Evolutionary conservation across 225 moss, liverwort and hornwort genomes (phyloP).

Genomic region (Pseudisothecium myosuroides): DNA sequence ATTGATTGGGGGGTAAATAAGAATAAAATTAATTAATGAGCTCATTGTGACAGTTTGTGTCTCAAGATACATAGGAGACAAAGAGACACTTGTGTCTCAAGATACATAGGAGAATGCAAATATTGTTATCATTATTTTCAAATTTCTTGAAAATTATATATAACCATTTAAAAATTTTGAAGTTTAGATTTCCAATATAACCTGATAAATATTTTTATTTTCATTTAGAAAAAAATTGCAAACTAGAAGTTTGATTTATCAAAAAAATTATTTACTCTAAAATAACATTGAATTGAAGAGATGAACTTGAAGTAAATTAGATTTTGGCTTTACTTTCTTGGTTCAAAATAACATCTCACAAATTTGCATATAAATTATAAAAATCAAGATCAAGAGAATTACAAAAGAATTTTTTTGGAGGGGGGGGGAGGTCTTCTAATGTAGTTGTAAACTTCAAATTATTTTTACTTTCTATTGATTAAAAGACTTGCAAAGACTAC

Average conservation of each 20-base stretch:
- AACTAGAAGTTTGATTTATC: not conserved
- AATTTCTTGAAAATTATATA: not conserved
- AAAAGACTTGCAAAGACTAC: not conserved
- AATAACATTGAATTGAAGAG: not conserved
- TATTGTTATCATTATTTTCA: not conserved
- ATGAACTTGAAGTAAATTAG: not conserved
- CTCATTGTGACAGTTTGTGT: too few relatives aligned
- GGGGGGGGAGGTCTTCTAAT: not conserved
- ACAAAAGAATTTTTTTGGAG: too few relatives aligned
- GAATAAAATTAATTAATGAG: too few relatives aligned
- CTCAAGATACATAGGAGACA: too few relatives aligned
- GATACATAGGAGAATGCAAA: not conserved
- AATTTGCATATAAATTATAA: not conserved
- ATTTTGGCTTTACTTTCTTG: not conserved
- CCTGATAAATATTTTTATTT: not conserved
- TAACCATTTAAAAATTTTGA: not conserved
- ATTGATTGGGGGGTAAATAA: too few relatives aligned
- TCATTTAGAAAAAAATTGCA: not conserved
- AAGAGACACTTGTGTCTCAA: too few relatives aligned
- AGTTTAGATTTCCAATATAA: not conserved
- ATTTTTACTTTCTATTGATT: not conserved
- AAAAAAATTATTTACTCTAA: not conserved
- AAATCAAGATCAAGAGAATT: not conserved
- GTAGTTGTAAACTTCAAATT: not conserved
- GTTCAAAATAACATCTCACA: not conserved